Percentiles rank a stretch among this genome's conserved stretches.
phyloP scores from a whole-genome alignment of 306 rosid genomes.

The Ormosia semicastrata region DNA sequence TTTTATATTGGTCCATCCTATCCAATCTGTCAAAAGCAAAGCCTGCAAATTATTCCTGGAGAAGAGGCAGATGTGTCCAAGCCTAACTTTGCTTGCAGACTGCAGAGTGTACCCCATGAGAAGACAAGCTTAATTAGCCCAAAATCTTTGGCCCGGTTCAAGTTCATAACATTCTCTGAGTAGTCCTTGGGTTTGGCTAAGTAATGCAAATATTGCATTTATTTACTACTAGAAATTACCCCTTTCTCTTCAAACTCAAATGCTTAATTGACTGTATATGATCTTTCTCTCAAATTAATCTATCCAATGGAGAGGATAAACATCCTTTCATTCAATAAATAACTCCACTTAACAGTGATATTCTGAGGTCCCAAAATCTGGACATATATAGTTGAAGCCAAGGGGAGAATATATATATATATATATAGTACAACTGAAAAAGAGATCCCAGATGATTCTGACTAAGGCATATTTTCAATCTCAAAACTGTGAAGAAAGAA shows the following conservation, averaged over 20 bases:
- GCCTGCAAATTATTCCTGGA: background rate
- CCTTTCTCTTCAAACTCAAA: background rate
- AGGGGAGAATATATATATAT: too few species aligned
- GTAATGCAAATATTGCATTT: background rate
- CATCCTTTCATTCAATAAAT: background rate
- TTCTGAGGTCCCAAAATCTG: background rate
- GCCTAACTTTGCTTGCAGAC: constrained; percentile 10
- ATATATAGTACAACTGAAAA: background rate
- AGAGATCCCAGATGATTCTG: background rate
- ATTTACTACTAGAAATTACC: background rate
- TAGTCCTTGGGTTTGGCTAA: constrained; percentile 4
- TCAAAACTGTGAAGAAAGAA: background rate
- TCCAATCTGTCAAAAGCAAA: background rate
- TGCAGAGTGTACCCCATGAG: background rate
- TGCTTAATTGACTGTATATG: background rate
- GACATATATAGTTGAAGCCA: background rate
- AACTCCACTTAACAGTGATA: background rate
- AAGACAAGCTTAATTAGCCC: background rate
- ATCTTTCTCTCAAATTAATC: background rate
- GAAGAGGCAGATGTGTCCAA: background rate
- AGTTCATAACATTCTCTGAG: background rate
- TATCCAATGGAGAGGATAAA: background rate
- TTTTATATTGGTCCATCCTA: background rate
- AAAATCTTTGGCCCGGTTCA: background rate
- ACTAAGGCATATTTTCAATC: background rate